Evolutionary conservation across 1,284 basidiomycete genomes (phyloP).

Genomic region (Boletus austroedulis): DNA sequence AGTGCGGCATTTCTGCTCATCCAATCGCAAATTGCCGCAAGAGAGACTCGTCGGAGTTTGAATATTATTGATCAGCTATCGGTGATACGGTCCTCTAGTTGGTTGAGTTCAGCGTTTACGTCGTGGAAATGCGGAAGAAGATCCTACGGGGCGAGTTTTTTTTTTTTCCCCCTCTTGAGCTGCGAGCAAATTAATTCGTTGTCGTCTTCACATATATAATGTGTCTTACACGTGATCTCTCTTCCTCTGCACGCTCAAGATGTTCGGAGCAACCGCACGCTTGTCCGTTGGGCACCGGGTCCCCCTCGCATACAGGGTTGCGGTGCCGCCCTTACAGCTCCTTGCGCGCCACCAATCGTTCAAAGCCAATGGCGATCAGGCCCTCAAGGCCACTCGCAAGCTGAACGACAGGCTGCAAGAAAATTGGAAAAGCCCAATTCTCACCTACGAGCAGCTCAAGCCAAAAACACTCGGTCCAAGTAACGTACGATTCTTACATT

Average conservation of each 20-base stretch:
- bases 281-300: constrained; percentile 7
- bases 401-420: constrained; percentile 49
- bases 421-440: constrained; percentile 68
- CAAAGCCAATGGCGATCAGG: constrained; percentile 29
- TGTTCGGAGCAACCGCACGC: constrained; percentile 28
- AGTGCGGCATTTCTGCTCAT: constrained; percentile 33
- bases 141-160: background rate
- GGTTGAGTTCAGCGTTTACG: background rate
- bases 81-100: no score
- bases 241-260: constrained; percentile 5
- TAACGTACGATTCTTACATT: constrained; percentile 53
- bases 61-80: no score
- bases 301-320: constrained; percentile 1
- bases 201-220: no score
- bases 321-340: constrained; percentile 10
- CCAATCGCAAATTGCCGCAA: constrained; percentile 27
- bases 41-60: background rate
- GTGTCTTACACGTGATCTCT: constrained; percentile 17
- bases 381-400: constrained; percentile 43
- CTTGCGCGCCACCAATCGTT: constrained; percentile 24
- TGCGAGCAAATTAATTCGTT: no score
- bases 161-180: background rate
- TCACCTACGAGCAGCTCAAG: constrained; percentile 85
- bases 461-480: constrained; percentile 78
- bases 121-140: background rate